Evolutionary conservation across 2,329 filamentous ascomycete species (phyloP).

Genomic region (Venturia oleaginea): DNA sequence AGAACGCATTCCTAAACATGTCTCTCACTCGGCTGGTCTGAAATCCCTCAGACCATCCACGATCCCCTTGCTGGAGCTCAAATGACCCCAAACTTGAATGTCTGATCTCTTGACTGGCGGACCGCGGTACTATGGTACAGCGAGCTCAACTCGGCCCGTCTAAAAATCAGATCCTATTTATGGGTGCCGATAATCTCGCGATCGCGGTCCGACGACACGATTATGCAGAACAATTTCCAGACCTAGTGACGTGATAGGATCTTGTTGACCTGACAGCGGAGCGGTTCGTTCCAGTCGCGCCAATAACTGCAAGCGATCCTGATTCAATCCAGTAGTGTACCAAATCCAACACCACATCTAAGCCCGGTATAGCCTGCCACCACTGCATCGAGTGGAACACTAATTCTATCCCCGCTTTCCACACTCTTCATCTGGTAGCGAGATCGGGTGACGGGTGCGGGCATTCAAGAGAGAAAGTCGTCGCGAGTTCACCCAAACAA

Average conservation of each 20-base stretch:
- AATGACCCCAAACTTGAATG: background rate
- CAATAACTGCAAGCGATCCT: background rate
- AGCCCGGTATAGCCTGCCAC: background rate
- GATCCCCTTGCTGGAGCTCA: background rate
- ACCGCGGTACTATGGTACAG: too few species aligned
- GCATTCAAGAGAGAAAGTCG: background rate
- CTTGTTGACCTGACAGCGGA: background rate
- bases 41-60: background rate
- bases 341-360: background rate
- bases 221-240: background rate
- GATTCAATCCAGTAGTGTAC: background rate
- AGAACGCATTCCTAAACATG: background rate
- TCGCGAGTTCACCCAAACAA: background rate
- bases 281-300: background rate
- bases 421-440: too few species aligned
- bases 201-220: background rate
- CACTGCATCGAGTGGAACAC: too few species aligned
- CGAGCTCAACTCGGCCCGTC: background rate
- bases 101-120: background rate
- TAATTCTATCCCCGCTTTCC: too few species aligned
- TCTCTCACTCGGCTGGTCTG: too few species aligned
- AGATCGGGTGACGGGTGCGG: background rate
- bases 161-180: background rate
- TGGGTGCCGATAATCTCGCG: background rate
- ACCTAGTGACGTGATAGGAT: background rate